phyloP scores from a whole-genome alignment of 2,329 filamentous ascomycete genomes.

The Clonostachys rhizophaga region DNA sequence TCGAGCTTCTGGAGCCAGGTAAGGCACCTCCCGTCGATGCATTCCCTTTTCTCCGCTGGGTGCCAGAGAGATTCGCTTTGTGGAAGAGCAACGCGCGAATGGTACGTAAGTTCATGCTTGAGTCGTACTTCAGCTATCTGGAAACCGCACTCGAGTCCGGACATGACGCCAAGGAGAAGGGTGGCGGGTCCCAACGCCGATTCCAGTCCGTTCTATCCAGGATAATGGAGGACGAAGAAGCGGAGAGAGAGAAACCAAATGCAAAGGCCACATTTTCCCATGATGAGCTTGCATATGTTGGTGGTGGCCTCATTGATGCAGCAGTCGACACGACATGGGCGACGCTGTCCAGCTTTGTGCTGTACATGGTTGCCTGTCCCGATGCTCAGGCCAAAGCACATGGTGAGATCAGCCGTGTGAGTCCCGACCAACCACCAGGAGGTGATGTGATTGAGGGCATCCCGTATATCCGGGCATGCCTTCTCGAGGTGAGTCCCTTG shows the following conservation, averaged over 20 bases:
- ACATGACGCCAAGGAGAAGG: too few species aligned
- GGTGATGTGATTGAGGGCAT: neutral
- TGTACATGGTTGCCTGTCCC: neutral
- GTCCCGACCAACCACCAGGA: neutral
- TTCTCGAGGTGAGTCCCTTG: neutral
- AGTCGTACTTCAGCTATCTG: neutral
- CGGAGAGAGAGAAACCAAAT: too few species aligned
- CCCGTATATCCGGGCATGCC: neutral
- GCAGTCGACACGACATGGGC: neutral
- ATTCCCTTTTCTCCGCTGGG: neutral
- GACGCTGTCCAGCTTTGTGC: neutral
- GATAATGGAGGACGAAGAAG: too few species aligned
- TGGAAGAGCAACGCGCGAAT: neutral
- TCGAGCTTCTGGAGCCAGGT: neutral
- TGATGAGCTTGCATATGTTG: neutral
- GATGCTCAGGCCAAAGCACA: neutral
- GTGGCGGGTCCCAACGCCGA: too few species aligned
- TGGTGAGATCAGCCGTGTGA: neutral
- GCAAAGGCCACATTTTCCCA: neutral
- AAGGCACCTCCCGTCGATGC: neutral
- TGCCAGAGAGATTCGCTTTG: neutral
- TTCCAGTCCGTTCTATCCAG: too few species aligned
- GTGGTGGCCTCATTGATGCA: neutral
- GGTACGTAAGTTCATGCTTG: neutral
- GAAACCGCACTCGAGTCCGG: neutral